Base-by-base conservation (phyloP, 1,139 yeast species). In the Yamadazyma conglobata region DNA sequence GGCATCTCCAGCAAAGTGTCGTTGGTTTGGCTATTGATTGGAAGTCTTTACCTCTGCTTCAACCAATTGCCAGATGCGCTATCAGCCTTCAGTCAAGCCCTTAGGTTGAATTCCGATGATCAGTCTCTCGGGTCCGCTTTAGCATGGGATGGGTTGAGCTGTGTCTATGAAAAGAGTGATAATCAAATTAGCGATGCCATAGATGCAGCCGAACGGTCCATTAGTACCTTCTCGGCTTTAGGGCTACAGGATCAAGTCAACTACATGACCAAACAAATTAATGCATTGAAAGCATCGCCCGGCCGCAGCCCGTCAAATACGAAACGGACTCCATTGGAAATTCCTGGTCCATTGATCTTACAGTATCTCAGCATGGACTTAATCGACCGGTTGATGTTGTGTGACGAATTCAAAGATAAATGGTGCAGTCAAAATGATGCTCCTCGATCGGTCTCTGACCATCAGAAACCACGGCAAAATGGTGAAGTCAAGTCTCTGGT, bases 1-100 rank as follows among this genome's bases (percentile, higher is more conserved):
- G 63, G 72, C 38, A 59, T 76, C 27, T 77, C 79, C 0, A 70
- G 78, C 12, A 59, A 62, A 20, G 66, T 72, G 10, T 77, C 84
- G 11, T 58, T 76, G 31, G 73, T 81, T 6, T 79, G 86, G 87
- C 53, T 79, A 23, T 77, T 81, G 0, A 77, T 79, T 15, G 87
- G 85, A 1, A 67, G 73, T 16, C 56, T 79, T 30, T 79, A 79
- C 46, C 53, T 79, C 35, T 70, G 70, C 39, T 58, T 77, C 44
- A 72, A 73, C 31, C 86, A 79, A 50, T 52, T 79, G 16, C 73
- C 79, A 4, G 86, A 79, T 46, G 79, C 86, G 0, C 56, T 79
- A 30, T 78, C 81, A 5, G 85, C 85, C 3, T 79, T 76, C 48
- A 72, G 81, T 1, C 83, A 78, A 49, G 84, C 83, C 2, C 64